Evolutionary conservation across 768 basidiomycete genomes (phyloP), one percentile per base, ranked within the genome.

Genomic region (Boletus rex-veris): DNA sequence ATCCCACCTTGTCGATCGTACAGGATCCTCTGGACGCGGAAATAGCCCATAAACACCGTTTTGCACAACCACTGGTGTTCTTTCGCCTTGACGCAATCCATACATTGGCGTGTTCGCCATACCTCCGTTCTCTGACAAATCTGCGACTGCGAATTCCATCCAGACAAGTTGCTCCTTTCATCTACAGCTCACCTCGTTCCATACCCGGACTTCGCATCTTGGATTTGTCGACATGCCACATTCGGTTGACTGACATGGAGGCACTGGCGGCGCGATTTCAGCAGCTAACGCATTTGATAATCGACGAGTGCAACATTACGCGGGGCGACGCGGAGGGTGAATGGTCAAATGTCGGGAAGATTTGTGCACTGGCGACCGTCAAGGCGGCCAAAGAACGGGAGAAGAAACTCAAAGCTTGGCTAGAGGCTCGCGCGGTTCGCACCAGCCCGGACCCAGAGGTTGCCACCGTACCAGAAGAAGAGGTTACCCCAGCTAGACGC

Each of bases 51-150:
- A 66, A 39, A 31, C 56, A 59, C 15, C 61, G 72, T 35, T 88
- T 88, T 56, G 94, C 93, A 1, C 94, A 96, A 63, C 94, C 94
- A 1, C 78, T 97, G 58, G 90, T 92, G 3, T 92, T 94, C 72
- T 89, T 89, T 67, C 79, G 78, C 39, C 74, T 96, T 51, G 80
- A 85, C 36, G 67, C 76, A 37, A 69, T 95, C 47, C 71, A 77
- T 0, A 65, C 65, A 3, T 68, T 90, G 45, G 68, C 75, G 1
- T 59, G 66, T 31, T 81, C 83, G 0, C 70, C 74, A 0, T 69
- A 78, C 11, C 67, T 78, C n/a, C 49, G 53, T 12, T 61, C 71
- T 38, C 72, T 88, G 42, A 79, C 71, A 4, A 75, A 80, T 52
- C 68, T 96, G 19, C 79, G 87, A 16, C 69, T 95, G 30, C 82